Evolutionary conservation across 2,329 filamentous ascomycete species (phyloP), one percentile per base, ranked within the genome.

Genomic region (Myriosclerotinia scirpicola): DNA sequence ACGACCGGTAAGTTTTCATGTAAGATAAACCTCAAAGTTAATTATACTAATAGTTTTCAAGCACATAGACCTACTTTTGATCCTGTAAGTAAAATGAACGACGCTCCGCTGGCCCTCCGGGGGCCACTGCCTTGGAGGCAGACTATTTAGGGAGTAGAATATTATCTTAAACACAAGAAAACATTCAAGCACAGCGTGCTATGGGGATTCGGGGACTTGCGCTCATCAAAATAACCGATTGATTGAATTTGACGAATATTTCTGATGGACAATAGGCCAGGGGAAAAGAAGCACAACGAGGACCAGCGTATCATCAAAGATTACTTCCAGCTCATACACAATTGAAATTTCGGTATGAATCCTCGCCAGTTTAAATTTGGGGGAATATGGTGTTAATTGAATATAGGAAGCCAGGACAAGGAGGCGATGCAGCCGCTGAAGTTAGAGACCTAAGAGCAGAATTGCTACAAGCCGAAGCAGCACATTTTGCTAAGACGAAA

Each of bases 241-340:
- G 30, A 34, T 58, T 44, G 8, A 56, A 56, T 4, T 38, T 20
- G 44, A 53, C 22, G 12, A 53, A 36, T 14, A 38, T 44, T 30
- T 62, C 70, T 73, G 15, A 73, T 61, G 44, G 8, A n/a, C 44
- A 69, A 66, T 70, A 93, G 90, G 93, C 94, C 53, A 88, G 90
- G 77, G 95, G 95, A 77, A 97, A 97, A 83, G 95, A 99, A 80
- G 92, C 93, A 75, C 90, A 93, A 68, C 90, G 93, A 75, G 95
- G 95, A 58, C 91, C 92, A 60, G 94, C 93, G 73, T 98, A 97
- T 82, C 95, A 99, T 78, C 94, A 98, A 80, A 90, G 95, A 74
- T 90, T 98, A 20, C 88, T 97, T 17, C 94, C 95, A 44, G 95
- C 95, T 42, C 90, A 99, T 79, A 98, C 92, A 15, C 89, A 92